Conservation (phyloP, 116 monocot species). For the Dioscorea cayenensis region DNA sequence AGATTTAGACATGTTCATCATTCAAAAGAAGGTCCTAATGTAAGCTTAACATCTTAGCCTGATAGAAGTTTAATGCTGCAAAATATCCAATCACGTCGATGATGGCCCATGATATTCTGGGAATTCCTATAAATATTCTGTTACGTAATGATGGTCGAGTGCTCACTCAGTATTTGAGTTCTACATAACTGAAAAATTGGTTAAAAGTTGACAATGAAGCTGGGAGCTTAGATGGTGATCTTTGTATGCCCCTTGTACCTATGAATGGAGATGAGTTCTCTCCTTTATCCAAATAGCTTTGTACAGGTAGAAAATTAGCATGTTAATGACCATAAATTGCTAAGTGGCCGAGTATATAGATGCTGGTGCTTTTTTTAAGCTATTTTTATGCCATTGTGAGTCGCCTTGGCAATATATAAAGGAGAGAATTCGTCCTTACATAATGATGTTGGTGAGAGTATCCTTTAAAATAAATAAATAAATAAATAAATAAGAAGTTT, state of each 20-base stretch:
- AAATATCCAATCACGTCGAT: constrained; percentile 63
- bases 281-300: neutral
- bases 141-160: constrained; percentile 36
- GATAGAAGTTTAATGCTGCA: constrained; percentile 66
- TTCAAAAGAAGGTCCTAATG: constrained; percentile 35
- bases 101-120: constrained; percentile 59
- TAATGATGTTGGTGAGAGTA: too few relatives aligned
- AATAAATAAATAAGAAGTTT: too few relatives aligned
- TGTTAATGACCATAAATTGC: too few relatives aligned
- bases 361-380: too few relatives aligned
- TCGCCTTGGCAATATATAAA: too few relatives aligned
- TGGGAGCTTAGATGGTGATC: neutral
- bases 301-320: too few relatives aligned
- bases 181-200: constrained; percentile 58
- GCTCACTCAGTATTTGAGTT: constrained; percentile 44
- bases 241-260: constrained; percentile 4
- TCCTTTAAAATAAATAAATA: too few relatives aligned
- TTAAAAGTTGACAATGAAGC: constrained; percentile 48
- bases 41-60: constrained; percentile 44
- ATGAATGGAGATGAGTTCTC: constrained; percentile 1
- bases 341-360: too few relatives aligned
- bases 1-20: constrained; percentile 42
- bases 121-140: constrained; percentile 31
- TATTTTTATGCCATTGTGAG: too few relatives aligned
- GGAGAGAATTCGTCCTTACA: too few relatives aligned